Evolutionary conservation across 192 early-diverging fungal species (phyloP).

Genomic region (Funneliformis geosporum): DNA sequence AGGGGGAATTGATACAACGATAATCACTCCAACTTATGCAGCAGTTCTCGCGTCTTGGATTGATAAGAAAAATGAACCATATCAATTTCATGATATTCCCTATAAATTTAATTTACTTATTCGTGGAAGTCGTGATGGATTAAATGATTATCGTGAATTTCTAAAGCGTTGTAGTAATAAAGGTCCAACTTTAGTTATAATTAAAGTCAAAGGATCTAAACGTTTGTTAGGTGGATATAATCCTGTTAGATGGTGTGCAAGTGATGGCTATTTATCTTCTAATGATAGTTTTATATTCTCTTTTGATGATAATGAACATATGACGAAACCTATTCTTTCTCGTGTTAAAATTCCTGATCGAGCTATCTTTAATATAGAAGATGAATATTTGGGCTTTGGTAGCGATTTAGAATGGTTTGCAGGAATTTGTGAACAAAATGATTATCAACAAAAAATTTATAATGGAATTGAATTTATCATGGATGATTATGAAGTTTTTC

Average conservation of each 20-base stretch:
- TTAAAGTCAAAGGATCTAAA: conserved; percentile 17
- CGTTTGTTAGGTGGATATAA: conserved; percentile 24
- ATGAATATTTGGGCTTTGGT: conserved; percentile 12
- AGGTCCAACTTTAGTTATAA: conserved; percentile 26
- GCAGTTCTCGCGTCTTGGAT: conserved; percentile 23
- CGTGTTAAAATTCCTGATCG: conserved; percentile 7
- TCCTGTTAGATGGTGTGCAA: conserved; percentile 20
- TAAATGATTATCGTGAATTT: conserved; percentile 23
- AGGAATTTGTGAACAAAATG: not conserved
- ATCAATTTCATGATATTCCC: not conserved
- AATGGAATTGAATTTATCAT: not conserved
- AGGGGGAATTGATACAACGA: not conserved
- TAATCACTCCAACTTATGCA: conserved; percentile 8
- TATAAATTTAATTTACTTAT: conserved; percentile 9
- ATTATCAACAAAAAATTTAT: conserved; percentile 17
- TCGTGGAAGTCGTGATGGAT: conserved; percentile 27
- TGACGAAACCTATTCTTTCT: conserved; percentile 7
- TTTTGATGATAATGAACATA: conserved; percentile 5
- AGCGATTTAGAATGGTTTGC: conserved; percentile 18
- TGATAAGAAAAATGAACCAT: conserved; percentile 15
- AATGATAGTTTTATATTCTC: conserved; percentile 31
- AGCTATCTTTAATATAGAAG: conserved; percentile 18
- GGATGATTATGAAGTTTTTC: conserved; percentile 30
- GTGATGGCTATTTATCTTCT: not conserved
- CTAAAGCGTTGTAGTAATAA: conserved; percentile 1